These are phyloP conservation scores for Trichosporon inkin DNA, from an alignment of 1,284 basidiomycete species.

Conservation along the genomic window DNA sequence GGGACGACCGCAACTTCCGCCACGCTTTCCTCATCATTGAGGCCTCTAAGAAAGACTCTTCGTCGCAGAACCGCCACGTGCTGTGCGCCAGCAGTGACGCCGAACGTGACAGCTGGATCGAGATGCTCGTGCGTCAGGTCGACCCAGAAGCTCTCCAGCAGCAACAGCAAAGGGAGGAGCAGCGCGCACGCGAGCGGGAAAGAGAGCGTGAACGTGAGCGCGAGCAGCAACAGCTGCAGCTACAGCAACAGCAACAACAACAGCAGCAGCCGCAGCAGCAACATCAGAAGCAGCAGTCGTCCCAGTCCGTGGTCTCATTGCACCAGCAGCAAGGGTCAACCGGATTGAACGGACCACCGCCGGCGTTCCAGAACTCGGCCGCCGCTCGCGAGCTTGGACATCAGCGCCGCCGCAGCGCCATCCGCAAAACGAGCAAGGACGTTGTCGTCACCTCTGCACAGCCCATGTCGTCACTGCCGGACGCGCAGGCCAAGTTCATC, in stretches of 20 bases:
- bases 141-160: conserved; percentile 46
- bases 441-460: conserved; percentile 58
- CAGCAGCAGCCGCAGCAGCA: background rate
- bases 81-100: conserved; percentile 91
- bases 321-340: conserved; percentile 3
- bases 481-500: conserved; percentile 60
- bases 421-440: conserved; percentile 57
- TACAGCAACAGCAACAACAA: background rate
- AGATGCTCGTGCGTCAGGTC: conserved; percentile 76
- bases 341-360: conserved; percentile 1
- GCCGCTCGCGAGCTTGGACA: conserved; percentile 7
- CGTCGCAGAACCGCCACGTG: conserved; percentile 76
- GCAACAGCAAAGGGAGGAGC: conserved; percentile 38
- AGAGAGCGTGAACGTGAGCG: background rate
- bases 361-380: conserved; percentile 7
- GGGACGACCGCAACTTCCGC: conserved; percentile 85
- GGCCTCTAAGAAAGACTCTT: conserved; percentile 56
- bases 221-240: background rate
- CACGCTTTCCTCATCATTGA: conserved; percentile 98
- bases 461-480: conserved; percentile 61
- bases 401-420: conserved; percentile 32
- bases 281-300: background rate
- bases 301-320: background rate
- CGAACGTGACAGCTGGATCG: conserved; percentile 91
- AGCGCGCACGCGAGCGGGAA: background rate